Base-by-base conservation (phyloP, 331 rosid species). In the Ulmus americana region DNA sequence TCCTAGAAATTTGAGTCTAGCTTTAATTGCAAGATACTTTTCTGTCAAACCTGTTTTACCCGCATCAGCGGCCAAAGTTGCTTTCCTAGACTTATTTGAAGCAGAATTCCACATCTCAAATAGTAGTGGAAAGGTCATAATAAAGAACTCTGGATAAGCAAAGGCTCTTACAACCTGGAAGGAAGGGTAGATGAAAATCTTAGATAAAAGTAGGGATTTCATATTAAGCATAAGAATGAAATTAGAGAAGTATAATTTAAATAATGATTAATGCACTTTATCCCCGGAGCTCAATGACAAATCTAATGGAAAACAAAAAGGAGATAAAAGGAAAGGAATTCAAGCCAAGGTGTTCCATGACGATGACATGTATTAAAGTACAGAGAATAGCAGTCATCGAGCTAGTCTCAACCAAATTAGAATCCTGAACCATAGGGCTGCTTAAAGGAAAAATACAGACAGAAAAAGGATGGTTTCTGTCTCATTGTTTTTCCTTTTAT, bases 111-210 rank as follows among this genome's bases (percentile, higher is more conserved):
- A 75, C 65, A 82, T 70, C 58, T 89, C 91, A 63, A 77, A 77
- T 83, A 92, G 69, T 81, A 82, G 63, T 13, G 95, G 97, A 72
- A 83, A 80, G 41, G 81, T 85, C 75, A 79, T 71, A 61, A 65
- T 82, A 65, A 92, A 92, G 81, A 85, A 87, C 56, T 87, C 95
- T 50, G 95, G 87, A 71, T 81, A 69, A 64, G 90, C 94, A 70
- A 92, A 92, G 76, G 95, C 86, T 78, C 84, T 81, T 68, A 92
- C 65, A 77, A 89, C 91, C 98, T 92, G 95, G 55, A 81, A 79
- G 54, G 54, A 63, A 48, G 64, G 10, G 57, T 55, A 22, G 15
- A 11, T 68, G 69, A 71, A 39, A 68, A 67, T 44, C 55, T 79
- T 40, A 45, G 71, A 63, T 57, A 68, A 38, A n/a, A 59, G 42